These are phyloP conservation scores for Maudiozyma humilis DNA, from an alignment of 1,139 yeast genomes.

Conservation along the genomic window DNA sequence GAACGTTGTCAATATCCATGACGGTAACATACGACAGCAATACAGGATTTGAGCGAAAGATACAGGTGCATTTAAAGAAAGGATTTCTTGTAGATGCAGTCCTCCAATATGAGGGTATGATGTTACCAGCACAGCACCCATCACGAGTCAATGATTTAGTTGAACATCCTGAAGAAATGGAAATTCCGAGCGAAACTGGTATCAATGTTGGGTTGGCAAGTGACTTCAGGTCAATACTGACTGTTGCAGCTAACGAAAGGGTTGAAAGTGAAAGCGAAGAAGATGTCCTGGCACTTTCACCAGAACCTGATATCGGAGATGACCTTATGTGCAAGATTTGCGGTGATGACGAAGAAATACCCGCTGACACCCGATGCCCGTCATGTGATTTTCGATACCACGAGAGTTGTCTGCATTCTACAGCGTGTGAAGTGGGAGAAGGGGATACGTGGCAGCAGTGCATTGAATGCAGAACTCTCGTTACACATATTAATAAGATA, in stretches of 20 bases:
- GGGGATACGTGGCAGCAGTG: conserved; percentile 19
- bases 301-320: not conserved
- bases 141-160: not conserved
- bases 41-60: conserved; percentile 5
- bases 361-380: conserved; percentile 15
- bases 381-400: conserved; percentile 23
- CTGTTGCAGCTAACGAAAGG: conserved; percentile 2
- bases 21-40: conserved; percentile 6
- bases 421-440: conserved; percentile 21
- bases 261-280: conserved; percentile 6
- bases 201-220: not conserved
- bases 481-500: not conserved
- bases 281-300: not conserved
- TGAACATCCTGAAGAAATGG: too few species aligned
- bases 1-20: conserved; percentile 14
- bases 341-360: conserved; percentile 13
- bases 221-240: conserved; percentile 1
- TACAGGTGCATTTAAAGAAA: conserved; percentile 10
- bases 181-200: too few species aligned
- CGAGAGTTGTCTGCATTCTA: conserved; percentile 18
- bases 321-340: conserved; percentile 17
- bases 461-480: conserved; percentile 13
- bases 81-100: conserved; percentile 14
- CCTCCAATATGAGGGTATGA: conserved; percentile 4
- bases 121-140: not conserved